A percentile compares a stretch with the other conserved stretches of the same genome.
Conservation (phyloP, 1,284 basidiomycete species). For the Pseudozyma thailandica region DNA sequence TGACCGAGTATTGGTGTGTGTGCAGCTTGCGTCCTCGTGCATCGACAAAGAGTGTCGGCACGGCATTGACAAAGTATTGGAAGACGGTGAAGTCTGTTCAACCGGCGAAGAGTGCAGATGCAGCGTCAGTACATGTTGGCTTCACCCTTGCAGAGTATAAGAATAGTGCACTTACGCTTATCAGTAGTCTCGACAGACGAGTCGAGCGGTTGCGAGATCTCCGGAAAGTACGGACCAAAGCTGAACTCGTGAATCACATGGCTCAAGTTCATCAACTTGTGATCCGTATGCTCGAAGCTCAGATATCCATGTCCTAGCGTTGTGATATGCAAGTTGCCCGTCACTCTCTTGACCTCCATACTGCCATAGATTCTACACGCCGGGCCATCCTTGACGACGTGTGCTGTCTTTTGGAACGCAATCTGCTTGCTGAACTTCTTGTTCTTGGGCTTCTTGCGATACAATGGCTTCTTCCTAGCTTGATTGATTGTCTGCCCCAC, state of each 20-base stretch:
- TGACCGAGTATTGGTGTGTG: conserved; percentile 95
- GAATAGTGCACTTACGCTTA: too few species aligned
- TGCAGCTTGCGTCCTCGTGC: conserved; percentile 73
- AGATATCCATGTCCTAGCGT: conserved; percentile 93
- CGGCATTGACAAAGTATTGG: conserved; percentile 93
- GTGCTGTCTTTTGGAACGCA: conserved; percentile 64
- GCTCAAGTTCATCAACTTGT: conserved; percentile 86
- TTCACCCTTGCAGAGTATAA: too few species aligned
- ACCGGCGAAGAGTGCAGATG: too few species aligned
- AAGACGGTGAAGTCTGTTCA: conserved; percentile 73
- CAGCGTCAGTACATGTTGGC: too few species aligned
- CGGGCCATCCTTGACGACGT: conserved; percentile 67
- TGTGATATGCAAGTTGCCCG: conserved; percentile 75
- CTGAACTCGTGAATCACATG: conserved; percentile 97
- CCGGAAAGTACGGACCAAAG: conserved; percentile 94
- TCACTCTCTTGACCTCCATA: conserved; percentile 87
- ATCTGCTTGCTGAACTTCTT: conserved; percentile 72
- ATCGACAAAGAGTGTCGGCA: conserved; percentile 91
- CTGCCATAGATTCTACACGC: conserved; percentile 88
- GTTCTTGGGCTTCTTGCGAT: conserved; percentile 37
- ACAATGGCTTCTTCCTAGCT: conserved; percentile 39
- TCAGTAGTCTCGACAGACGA: conserved; percentile 77
- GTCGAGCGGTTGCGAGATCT: conserved; percentile 93
- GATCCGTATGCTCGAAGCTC: conserved; percentile 86
- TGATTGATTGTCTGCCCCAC: conserved; percentile 46